Evolutionary conservation across 169 alveolate genomes (phyloP).

Genomic region (Eimeria praecox): DNA sequence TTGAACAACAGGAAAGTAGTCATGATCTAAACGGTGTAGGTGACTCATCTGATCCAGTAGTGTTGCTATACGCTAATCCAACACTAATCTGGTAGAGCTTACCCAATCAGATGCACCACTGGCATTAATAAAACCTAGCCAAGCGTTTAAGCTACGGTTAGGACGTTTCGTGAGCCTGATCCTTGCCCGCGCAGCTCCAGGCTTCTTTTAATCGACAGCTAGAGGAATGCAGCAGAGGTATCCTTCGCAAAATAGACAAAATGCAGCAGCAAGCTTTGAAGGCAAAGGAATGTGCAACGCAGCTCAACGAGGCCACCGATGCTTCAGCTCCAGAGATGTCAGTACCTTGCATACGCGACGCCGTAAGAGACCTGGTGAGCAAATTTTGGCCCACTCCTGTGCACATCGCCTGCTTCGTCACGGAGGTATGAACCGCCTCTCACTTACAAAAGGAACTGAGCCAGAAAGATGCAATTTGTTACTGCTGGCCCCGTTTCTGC

Average conservation of each 20-base stretch:
- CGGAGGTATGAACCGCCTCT: neutral
- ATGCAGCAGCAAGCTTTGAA: constrained; percentile 71
- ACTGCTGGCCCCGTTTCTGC: neutral
- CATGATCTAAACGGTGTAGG: neutral
- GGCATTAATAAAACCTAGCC: neutral
- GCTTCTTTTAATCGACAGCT: constrained; percentile 68
- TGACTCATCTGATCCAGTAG: neutral
- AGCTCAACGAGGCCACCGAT: constrained; percentile 2
- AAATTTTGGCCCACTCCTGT: neutral
- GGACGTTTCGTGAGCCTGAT: neutral
- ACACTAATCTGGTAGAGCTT: neutral
- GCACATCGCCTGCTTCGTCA: neutral
- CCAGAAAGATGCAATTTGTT: neutral
- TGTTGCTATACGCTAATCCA: neutral
- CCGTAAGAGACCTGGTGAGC: constrained; percentile 58
- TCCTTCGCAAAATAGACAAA: constrained; percentile 55
- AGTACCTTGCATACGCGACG: constrained; percentile 43
- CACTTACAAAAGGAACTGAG: neutral
- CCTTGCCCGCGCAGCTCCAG: constrained; percentile 57
- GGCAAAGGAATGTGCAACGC: constrained; percentile 67
- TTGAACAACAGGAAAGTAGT: neutral
- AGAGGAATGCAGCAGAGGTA: constrained; percentile 43
- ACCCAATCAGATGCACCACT: neutral
- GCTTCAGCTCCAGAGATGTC: constrained; percentile 60
- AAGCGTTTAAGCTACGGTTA: neutral